These are phyloP conservation scores for Suhomyces atakaporum DNA, from an alignment of 1,139 yeast species.

Conservation along the genomic window DNA sequence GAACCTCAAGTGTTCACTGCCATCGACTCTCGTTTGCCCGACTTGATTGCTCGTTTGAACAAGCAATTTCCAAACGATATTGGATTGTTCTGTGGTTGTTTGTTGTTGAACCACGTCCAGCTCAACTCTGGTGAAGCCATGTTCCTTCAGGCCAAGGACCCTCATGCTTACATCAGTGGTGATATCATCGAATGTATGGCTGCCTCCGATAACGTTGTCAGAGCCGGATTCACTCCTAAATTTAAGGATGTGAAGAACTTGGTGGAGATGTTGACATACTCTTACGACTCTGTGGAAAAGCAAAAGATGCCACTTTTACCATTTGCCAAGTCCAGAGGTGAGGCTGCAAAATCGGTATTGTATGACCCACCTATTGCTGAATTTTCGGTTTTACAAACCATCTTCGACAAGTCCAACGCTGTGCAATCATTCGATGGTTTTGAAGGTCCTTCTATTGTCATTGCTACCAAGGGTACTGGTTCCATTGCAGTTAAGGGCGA, in stretches of 20 bases:
- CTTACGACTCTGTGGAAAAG: constrained; percentile 84
- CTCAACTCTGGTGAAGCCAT: constrained; percentile 93
- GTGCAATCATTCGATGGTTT: constrained; percentile 54
- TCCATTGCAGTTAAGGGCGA: constrained; percentile 46
- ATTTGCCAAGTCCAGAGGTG: constrained; percentile 68
- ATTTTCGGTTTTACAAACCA: constrained; percentile 84
- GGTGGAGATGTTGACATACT: constrained; percentile 88
- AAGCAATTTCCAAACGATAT: constrained; percentile 90
- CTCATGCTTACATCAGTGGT: constrained; percentile 95
- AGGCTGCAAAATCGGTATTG: constrained; percentile 58
- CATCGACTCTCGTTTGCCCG: constrained; percentile 57
- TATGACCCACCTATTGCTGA: constrained; percentile 97
- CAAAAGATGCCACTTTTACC: constrained; percentile 80
- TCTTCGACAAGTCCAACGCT: constrained; percentile 49
- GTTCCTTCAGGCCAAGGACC: constrained; percentile 95
- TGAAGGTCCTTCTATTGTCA: constrained; percentile 85
- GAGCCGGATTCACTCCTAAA: constrained; percentile 98
- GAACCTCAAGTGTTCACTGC: constrained; percentile 51
- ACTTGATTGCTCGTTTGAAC: constrained; percentile 72
- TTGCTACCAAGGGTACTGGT: constrained; percentile 83
- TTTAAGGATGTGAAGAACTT: constrained; percentile 91
- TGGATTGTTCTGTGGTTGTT: constrained; percentile 94
- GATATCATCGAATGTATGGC: constrained; percentile 99
- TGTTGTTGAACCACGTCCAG: constrained; percentile 83
- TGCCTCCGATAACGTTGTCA: constrained; percentile 94